phyloP scores from a whole-genome alignment of 768 basidiomycete genomes.

The Termitomyces sp. region DNA sequence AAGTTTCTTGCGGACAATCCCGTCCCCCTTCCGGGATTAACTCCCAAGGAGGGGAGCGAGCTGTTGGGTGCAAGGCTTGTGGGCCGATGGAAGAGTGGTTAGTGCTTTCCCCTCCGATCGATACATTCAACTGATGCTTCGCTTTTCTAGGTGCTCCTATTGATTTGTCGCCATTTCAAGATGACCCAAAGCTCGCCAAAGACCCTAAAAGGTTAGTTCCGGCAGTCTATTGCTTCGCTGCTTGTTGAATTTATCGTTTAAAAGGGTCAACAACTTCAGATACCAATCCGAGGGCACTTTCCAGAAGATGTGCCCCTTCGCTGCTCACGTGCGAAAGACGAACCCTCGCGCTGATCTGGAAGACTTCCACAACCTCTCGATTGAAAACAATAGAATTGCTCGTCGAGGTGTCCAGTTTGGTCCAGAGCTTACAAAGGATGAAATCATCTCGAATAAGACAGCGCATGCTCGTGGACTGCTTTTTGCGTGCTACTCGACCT shows the following conservation, averaged over 20 bases:
- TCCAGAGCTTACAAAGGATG: constrained; percentile 38
- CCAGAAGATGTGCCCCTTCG: constrained; percentile 40
- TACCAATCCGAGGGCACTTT: constrained; percentile 27
- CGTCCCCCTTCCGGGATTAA: constrained; percentile 27
- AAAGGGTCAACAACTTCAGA: constrained; percentile 38
- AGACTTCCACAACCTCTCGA: constrained; percentile 13
- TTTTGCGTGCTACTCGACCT: constrained; percentile 39
- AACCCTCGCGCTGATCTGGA: constrained; percentile 40
- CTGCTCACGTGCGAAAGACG: constrained; percentile 43
- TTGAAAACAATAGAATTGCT: constrained; percentile 32
- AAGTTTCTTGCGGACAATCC: constrained; percentile 37
- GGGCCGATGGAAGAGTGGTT: constrained; percentile 53
- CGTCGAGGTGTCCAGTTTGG: constrained; percentile 48
- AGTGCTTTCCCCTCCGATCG: constrained; percentile 4
- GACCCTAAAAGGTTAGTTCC: constrained; percentile 27
- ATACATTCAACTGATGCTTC: not conserved
- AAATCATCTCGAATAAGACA: constrained; percentile 31
- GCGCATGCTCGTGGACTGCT: constrained; percentile 41
- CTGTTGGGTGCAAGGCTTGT: constrained; percentile 48
- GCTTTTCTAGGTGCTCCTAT: constrained; percentile 35
- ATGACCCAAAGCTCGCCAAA: constrained; percentile 29
- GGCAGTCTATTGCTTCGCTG: not conserved
- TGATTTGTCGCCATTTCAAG: constrained; percentile 35
- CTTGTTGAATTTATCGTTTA: not conserved
- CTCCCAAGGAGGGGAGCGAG: constrained; percentile 34